A percentile compares a stretch with the other conserved stretches of the same genome.
phyloP scores from a whole-genome alignment of 2,329 filamentous ascomycete species.

The Alternaria infectoria region DNA sequence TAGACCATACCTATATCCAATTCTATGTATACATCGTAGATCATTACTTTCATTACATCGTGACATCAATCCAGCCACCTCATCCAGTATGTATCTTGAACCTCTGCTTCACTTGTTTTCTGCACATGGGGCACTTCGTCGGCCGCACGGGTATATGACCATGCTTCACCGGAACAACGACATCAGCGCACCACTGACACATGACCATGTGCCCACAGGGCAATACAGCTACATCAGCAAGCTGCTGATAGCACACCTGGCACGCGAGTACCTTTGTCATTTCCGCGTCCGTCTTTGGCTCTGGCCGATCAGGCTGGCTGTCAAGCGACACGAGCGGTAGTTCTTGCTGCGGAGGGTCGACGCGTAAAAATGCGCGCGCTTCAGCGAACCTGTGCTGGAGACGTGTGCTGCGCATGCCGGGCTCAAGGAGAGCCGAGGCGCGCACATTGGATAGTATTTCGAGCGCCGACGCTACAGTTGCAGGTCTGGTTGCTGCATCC shows the following conservation, averaged over 20 bases:
- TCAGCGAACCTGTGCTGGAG: neutral
- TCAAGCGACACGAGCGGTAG: conserved; percentile 50
- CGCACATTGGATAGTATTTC: neutral
- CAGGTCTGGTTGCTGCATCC: neutral
- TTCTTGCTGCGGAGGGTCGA: conserved; percentile 13
- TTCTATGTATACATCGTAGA: neutral
- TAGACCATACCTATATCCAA: neutral
- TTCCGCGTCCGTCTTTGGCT: conserved; percentile 56
- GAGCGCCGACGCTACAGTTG: neutral
- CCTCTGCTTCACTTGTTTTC: conserved; percentile 55
- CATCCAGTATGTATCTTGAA: conserved; percentile 44
- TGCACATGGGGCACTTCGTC: conserved; percentile 55
- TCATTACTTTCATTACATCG: neutral
- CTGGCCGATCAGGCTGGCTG: conserved; percentile 54
- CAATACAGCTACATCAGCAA: conserved; percentile 59
- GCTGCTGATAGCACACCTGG: conserved; percentile 60
- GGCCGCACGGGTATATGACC: conserved; percentile 48
- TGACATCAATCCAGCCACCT: neutral
- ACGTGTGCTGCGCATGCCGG: neutral
- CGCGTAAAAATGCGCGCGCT: conserved; percentile 8
- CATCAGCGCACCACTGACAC: conserved; percentile 62
- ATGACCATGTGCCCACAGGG: conserved; percentile 63
- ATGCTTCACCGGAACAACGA: conserved; percentile 54
- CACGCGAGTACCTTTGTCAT: conserved; percentile 60
- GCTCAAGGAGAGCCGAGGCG: neutral